phyloP scores from a whole-genome alignment of 2,329 filamentous ascomycete species.

The Diaporthe vaccinii region DNA sequence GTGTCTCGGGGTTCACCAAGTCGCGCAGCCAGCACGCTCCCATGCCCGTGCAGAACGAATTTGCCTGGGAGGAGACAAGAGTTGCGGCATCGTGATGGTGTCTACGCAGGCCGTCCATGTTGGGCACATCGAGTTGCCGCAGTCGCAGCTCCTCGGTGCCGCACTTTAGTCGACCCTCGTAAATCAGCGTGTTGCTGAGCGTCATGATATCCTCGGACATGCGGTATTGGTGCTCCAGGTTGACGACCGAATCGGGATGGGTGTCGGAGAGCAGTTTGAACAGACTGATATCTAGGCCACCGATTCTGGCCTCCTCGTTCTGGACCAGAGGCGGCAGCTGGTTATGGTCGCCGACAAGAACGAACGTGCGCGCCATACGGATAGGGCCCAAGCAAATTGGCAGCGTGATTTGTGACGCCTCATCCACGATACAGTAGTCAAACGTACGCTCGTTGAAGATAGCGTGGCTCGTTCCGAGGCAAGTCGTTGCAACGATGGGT shows the following conservation, averaged over 20 bases:
- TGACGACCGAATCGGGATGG: slow-evolving; percentile 89
- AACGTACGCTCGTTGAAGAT: slow-evolving; percentile 91
- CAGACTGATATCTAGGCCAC: slow-evolving; percentile 90
- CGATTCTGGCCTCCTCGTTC: slow-evolving; percentile 87
- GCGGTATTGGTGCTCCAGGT: slow-evolving; percentile 94
- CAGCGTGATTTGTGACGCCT: slow-evolving; percentile 96
- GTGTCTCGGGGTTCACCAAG: slow-evolving; percentile 76
- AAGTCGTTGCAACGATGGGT: slow-evolving; percentile 94
- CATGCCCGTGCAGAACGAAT: slow-evolving; percentile 67
- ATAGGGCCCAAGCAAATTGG: slow-evolving; percentile 96
- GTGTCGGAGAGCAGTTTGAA: slow-evolving; percentile 94
- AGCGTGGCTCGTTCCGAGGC: slow-evolving; percentile 89
- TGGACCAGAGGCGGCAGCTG: slow-evolving; percentile 95
- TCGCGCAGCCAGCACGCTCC: slow-evolving; percentile 81
- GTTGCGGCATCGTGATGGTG: slow-evolving; percentile 69
- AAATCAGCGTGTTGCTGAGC: slow-evolving; percentile 92
- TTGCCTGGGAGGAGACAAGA: slow-evolving; percentile 40
- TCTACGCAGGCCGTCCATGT: slow-evolving; percentile 70
- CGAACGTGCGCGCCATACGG: slow-evolving; percentile 91
- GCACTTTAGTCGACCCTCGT: slow-evolving; percentile 90
- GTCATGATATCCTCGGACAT: slow-evolving; percentile 99
- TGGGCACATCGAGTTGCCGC: slow-evolving; percentile 76
- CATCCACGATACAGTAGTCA: slow-evolving; percentile 98
- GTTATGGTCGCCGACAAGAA: slow-evolving; percentile 96
- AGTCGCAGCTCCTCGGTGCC: slow-evolving; percentile 82